Conservation (phyloP, 2,329 filamentous ascomycete species). For the Diaporthe sp. region DNA sequence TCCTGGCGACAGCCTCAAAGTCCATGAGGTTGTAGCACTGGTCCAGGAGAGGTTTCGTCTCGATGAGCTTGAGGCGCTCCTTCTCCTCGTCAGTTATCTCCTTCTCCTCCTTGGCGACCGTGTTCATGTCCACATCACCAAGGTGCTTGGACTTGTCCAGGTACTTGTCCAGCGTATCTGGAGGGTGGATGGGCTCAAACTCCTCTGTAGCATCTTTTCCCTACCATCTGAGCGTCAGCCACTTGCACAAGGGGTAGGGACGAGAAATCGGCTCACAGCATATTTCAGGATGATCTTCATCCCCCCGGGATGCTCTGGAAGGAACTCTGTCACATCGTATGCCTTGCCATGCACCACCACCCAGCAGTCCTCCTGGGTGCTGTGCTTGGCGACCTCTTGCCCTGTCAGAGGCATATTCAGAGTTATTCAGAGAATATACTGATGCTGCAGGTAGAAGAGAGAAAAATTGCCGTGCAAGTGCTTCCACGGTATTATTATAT, state of each 20-base stretch:
- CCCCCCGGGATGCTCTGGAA: constrained; percentile 93
- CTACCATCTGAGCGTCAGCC: constrained; percentile 43
- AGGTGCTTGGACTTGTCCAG: constrained; percentile 87
- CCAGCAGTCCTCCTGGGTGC: constrained; percentile 87
- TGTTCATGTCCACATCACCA: constrained; percentile 88
- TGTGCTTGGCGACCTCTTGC: constrained; percentile 74
- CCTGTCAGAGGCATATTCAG: constrained; percentile 59
- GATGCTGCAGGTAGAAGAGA: not conserved
- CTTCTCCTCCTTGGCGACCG: constrained; percentile 72
- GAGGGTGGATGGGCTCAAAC: constrained; percentile 89
- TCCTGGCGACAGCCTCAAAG: constrained; percentile 91
- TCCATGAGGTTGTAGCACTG: constrained; percentile 96
- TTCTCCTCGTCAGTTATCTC: constrained; percentile 69
- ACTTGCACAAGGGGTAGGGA: too few relatives aligned
- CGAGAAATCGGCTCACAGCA: constrained; percentile 61
- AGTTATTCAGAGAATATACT: not conserved
- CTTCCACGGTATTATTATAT: not conserved
- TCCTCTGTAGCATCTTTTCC: constrained; percentile 94
- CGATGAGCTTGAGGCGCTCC: constrained; percentile 78
- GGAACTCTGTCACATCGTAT: constrained; percentile 90
- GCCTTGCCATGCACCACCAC: constrained; percentile 88
- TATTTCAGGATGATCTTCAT: constrained; percentile 96
- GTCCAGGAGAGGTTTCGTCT: constrained; percentile 80
- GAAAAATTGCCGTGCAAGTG: not conserved
- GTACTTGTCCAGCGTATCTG: constrained; percentile 88